Evolutionary conservation across 73 alveolate species (phyloP), one percentile per base, ranked within the genome.

Genomic region (Symbiodinium natans): DNA sequence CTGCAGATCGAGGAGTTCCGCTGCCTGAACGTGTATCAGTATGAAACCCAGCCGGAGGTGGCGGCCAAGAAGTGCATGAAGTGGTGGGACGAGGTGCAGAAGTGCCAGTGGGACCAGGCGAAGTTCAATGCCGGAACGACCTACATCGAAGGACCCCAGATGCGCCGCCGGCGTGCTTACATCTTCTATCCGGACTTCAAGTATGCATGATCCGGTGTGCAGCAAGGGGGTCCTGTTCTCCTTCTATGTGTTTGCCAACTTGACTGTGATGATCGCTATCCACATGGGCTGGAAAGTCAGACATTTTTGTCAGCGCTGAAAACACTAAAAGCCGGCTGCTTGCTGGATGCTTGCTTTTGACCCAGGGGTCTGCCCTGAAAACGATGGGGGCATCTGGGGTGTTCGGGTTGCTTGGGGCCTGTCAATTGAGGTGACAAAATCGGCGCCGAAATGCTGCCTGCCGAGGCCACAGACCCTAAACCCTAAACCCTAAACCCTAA

Each of bases 401-500:
- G n/a, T n/a, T n/a, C n/a, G n/a, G n/a, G n/a, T n/a, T n/a, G n/a
- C n/a, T n/a, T n/a, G n/a, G n/a, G n/a, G n/a, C n/a, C n/a, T n/a
- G n/a, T n/a, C n/a, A n/a, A n/a, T n/a, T n/a, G 1, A 90, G 97
- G 97, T 36, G 98, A 92, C 84, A 74, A 92, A 68, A 92, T 92
- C 86, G 98, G 98, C 3, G 98, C 98, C 19, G 98, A 92, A 83
- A 92, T 92, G 98, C 43, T 92, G 98, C 98, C 98, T 34, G 98
- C 98, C 27, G 98, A 92, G 98, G 98, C 83, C 42, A 5, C 27
- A 33, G 1, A 4, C 39, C 83, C 40, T 71, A 71, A 33, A 31
- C 39, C 83, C 83, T 71, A 71, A 4, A 33, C 39, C 33, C 83
- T 27, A 33, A 46, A 46, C 13, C 59, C 59, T 13, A 46, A 46